phyloP scores from a whole-genome alignment of 2,329 filamentous ascomycete species.

The Remersonia thermophila region DNA sequence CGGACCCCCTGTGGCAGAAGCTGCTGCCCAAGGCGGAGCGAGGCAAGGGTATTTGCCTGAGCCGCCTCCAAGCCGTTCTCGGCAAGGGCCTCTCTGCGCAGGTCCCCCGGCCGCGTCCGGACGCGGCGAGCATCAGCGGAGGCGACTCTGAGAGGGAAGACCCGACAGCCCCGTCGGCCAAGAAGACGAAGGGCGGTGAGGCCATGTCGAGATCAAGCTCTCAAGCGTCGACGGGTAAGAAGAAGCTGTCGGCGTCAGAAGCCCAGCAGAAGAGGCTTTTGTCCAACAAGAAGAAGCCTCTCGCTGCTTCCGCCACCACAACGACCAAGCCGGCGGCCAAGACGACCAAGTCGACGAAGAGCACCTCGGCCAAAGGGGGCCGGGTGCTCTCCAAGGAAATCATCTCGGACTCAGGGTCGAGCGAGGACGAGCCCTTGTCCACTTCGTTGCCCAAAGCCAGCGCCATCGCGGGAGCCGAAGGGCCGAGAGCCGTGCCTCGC shows the following conservation, averaged over 20 bases:
- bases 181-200: conserved; percentile 30
- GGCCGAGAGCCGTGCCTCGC: no score
- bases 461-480: not conserved
- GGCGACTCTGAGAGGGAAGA: conserved; percentile 20
- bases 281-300: conserved; percentile 31
- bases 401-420: conserved; percentile 43
- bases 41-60: conserved; percentile 47
- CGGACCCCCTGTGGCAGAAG: conserved; percentile 49
- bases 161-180: conserved; percentile 24
- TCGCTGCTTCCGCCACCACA: conserved; percentile 16
- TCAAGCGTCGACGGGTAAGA: conserved; percentile 39
- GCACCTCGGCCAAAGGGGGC: conserved; percentile 24
- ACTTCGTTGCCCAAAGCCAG: conserved; percentile 21
- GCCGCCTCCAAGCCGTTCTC: conserved; percentile 47
- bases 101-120: conserved; percentile 40
- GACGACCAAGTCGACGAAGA: conserved; percentile 22
- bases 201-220: conserved; percentile 19
- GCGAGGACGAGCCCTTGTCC: conserved; percentile 36
- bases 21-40: conserved; percentile 46
- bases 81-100: conserved; percentile 37
- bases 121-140: conserved; percentile 32
- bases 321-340: conserved; percentile 27
- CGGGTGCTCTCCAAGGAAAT: conserved; percentile 43
- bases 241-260: conserved; percentile 42
- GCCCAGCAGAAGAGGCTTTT: conserved; percentile 45